Evolutionary conservation across 306 rosid species (phyloP).

Genomic region (Quercus aquifolioides): DNA sequence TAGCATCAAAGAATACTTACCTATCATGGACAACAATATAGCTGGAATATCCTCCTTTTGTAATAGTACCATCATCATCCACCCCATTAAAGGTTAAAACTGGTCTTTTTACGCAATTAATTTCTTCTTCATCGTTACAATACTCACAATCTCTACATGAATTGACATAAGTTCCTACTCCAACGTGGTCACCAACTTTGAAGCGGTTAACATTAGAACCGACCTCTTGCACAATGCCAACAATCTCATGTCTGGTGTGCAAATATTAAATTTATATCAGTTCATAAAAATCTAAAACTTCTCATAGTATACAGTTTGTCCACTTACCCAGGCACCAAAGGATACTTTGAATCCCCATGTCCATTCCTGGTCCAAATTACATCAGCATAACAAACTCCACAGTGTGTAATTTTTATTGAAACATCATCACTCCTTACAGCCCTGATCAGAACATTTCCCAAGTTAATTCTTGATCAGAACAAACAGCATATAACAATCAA

Average conservation of each 20-base stretch:
- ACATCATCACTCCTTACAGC: constrained; percentile 34
- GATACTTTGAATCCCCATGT: constrained; percentile 39
- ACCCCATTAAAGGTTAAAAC: constrained; percentile 34
- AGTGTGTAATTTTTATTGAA: constrained; percentile 41
- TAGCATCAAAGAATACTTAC: not conserved
- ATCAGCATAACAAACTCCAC: constrained; percentile 48
- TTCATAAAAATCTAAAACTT: not conserved
- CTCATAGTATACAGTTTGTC: not conserved
- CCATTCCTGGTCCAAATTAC: constrained; percentile 31
- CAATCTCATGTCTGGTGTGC: constrained; percentile 44
- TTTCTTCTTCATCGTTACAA: constrained; percentile 30
- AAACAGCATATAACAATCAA: not conserved
- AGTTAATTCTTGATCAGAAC: too few species aligned
- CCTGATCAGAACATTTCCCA: constrained; percentile 13
- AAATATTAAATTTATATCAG: not conserved
- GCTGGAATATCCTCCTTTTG: constrained; percentile 49
- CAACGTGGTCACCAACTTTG: constrained; percentile 47
- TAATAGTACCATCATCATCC: constrained; percentile 42
- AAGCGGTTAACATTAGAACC: constrained; percentile 35
- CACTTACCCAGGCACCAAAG: constrained; percentile 40
- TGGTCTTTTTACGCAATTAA: constrained; percentile 24
- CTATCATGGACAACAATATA: constrained; percentile 42
- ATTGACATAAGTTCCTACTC: constrained; percentile 45
- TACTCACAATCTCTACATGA: constrained; percentile 48
- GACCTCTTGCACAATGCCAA: constrained; percentile 36